Percentiles rank a stretch among this genome's conserved stretches.
phyloP scores from a whole-genome alignment of 495 filamentous ascomycete genomes.

The Evansstolkia leycettana region DNA sequence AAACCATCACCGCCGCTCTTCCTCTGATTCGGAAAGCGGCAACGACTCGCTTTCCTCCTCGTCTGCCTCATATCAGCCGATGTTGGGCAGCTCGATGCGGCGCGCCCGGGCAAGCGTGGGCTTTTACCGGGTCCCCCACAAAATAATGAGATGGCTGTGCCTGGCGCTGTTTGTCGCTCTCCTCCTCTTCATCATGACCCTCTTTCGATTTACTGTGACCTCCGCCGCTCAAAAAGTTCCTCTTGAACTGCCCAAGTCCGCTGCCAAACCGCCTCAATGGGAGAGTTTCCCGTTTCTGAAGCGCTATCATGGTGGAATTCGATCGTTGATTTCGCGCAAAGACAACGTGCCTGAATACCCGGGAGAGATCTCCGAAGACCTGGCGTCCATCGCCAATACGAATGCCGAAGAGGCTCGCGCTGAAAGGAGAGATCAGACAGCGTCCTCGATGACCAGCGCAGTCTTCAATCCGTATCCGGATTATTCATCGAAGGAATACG shows the following conservation, averaged over 20 bases:
- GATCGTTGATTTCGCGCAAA: slow-evolving; percentile 45
- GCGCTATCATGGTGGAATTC: slow-evolving; percentile 75
- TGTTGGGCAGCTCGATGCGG: slow-evolving; percentile 34
- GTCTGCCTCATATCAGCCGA: slow-evolving; percentile 39
- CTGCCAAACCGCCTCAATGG: slow-evolving; percentile 57
- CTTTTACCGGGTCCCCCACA: slow-evolving; percentile 47
- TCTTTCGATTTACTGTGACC: slow-evolving; percentile 56
- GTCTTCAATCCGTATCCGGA: slow-evolving; percentile 58
- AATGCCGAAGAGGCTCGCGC: slow-evolving; percentile 1
- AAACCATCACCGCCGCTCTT: background rate
- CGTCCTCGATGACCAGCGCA: slow-evolving; percentile 34
- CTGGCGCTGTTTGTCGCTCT: slow-evolving; percentile 54
- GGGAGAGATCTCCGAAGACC: slow-evolving; percentile 21
- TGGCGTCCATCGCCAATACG: slow-evolving; percentile 9
- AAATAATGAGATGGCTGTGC: slow-evolving; percentile 59
- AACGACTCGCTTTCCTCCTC: slow-evolving; percentile 16
- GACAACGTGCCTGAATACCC: slow-evolving; percentile 70
- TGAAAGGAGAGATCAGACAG: slow-evolving; percentile 14
- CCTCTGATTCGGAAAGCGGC: slow-evolving; percentile 14
- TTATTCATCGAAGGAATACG: slow-evolving; percentile 48
- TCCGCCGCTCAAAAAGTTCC: slow-evolving; percentile 48
- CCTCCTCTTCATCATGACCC: slow-evolving; percentile 56
- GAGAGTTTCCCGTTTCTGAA: slow-evolving; percentile 70
- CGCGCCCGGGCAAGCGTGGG: slow-evolving; percentile 26
- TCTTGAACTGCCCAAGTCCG: slow-evolving; percentile 38